phyloP scores from a whole-genome alignment of 2,329 filamentous ascomycete genomes.

The Neonectria ditissima region DNA sequence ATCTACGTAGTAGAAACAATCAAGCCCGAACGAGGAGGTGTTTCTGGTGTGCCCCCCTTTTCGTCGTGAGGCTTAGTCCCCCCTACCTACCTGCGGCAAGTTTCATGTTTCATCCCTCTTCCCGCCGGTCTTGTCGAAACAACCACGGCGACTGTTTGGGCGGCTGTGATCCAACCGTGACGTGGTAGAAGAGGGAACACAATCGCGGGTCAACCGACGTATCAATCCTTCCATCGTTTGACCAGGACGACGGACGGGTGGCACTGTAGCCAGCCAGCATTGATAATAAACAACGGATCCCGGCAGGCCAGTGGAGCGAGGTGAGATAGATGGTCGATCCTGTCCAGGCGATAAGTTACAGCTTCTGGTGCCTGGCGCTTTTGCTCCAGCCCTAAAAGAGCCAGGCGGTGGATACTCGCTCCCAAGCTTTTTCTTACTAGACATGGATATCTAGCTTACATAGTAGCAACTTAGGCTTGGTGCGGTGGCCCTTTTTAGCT shows the following conservation, averaged over 20 bases:
- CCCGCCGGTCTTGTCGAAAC: not conserved
- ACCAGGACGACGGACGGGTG: too few species aligned
- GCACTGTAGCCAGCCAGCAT: too few species aligned
- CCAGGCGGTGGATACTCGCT: not conserved
- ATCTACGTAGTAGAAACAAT: conserved; percentile 20
- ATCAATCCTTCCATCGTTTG: not conserved
- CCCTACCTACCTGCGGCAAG: conserved; percentile 16
- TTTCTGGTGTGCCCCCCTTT: conserved; percentile 9
- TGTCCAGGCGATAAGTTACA: not conserved
- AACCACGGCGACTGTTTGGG: not conserved
- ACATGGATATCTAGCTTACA: too few species aligned
- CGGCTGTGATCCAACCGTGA: conserved; percentile 5
- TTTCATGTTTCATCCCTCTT: conserved; percentile 40
- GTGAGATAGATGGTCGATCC: not conserved
- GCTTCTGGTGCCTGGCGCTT: conserved; percentile 1
- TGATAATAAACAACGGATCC: not conserved
- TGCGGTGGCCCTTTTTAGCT: not conserved
- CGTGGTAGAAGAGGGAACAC: not conserved
- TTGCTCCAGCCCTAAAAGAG: conserved; percentile 18
- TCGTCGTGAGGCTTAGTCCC: not conserved
- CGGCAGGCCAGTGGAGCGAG: not conserved
- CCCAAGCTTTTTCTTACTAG: not conserved
- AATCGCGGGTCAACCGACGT: not conserved
- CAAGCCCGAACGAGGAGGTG: conserved; percentile 21
- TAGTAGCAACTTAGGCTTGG: too few species aligned